phyloP scores from a whole-genome alignment of 2,329 filamentous ascomycete genomes.

The Scleromitrula shiraiana region DNA sequence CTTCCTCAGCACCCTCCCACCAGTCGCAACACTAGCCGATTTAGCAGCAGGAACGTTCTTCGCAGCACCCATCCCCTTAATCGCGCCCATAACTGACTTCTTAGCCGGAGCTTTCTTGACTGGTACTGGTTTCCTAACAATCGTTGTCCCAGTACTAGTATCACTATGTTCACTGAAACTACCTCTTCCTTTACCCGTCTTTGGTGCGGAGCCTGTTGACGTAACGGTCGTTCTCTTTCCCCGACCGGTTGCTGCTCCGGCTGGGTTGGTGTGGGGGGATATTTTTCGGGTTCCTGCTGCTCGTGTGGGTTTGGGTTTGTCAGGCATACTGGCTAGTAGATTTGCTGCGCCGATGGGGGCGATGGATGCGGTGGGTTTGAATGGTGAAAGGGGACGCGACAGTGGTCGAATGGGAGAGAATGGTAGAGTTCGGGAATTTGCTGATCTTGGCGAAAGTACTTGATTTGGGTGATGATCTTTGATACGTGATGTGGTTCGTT shows the following conservation, averaged over 20 bases:
- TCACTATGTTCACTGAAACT: conserved; percentile 57
- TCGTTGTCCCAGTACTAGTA: conserved; percentile 36
- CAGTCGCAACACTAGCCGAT: conserved; percentile 31
- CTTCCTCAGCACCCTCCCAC: conserved; percentile 28
- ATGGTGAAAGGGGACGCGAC: conserved; percentile 51
- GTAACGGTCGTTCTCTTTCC: conserved; percentile 29
- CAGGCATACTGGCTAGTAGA: conserved; percentile 48
- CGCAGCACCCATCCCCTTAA: conserved; percentile 42
- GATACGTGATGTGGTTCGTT: conserved; percentile 34
- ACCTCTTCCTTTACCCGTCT: conserved; percentile 43
- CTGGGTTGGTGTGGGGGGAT: conserved; percentile 13
- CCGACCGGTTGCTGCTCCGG: conserved; percentile 14
- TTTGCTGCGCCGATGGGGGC: conserved; percentile 33
- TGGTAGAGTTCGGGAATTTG: conserved; percentile 55
- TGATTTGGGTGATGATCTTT: conserved; percentile 40
- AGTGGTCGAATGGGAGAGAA: conserved; percentile 34
- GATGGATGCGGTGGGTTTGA: conserved; percentile 41
- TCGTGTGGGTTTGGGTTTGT: conserved; percentile 51
- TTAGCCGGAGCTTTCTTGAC: conserved; percentile 36
- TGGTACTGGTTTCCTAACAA: conserved; percentile 48
- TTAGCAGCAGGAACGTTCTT: conserved; percentile 42
- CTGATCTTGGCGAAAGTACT: conserved; percentile 74
- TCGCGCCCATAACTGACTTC: conserved; percentile 46
- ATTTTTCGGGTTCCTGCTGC: conserved; percentile 36
- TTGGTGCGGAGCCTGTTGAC: conserved; percentile 32